Evolutionary conservation across 2,329 filamentous ascomycete species (phyloP), one percentile per base, ranked within the genome.

Genomic region (Amauroascus niger): DNA sequence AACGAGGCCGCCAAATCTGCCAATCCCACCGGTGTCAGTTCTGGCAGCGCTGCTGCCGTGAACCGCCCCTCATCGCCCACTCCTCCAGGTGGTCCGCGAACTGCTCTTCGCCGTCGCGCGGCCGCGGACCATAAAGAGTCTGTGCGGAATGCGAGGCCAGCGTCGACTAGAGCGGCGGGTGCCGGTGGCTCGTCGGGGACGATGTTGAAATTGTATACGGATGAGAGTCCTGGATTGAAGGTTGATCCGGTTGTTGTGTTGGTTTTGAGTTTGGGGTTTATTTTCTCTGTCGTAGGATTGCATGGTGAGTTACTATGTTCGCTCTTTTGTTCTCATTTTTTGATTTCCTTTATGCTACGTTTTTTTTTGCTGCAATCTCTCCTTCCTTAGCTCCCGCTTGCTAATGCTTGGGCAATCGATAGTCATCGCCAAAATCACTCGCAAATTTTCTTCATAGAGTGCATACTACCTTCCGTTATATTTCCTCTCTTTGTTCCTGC

Each of bases 131-230:
- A 95, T 76, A 95, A 95, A 74, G 93, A 97, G 75, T 93, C 94
- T 75, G 82, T 91, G 64, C 90, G 91, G 67, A 98, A 95, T 85
- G 86, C 82, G 61, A 81, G 93, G 63, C 93, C 93, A 49, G 87
- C 84, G 71, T 95, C 87, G 76, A 98, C 93, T 61, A 82, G 93
- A 65, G 84, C 91, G 37, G 93, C 93, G 32, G 93, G 93, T 63
- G 93, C 93, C 16, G 93, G 93, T 62, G 93, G 93, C 61, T 96
- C 89, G 70, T 95, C 86, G 72, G 95, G 88, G 76, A 98, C 93
- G 51, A 98, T 98, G 93, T 79, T 98, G 77, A 91, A 90, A 74
- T 84, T 98, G 43, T 98, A 98, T 82, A 98, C 93, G 55, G 93
- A 98, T 69, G 93, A 98, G 78, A 95, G 88, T 61, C 93, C 93